Conservation (phyloP, 768 basidiomycete genomes). For the Mycena kentingensis region DNA sequence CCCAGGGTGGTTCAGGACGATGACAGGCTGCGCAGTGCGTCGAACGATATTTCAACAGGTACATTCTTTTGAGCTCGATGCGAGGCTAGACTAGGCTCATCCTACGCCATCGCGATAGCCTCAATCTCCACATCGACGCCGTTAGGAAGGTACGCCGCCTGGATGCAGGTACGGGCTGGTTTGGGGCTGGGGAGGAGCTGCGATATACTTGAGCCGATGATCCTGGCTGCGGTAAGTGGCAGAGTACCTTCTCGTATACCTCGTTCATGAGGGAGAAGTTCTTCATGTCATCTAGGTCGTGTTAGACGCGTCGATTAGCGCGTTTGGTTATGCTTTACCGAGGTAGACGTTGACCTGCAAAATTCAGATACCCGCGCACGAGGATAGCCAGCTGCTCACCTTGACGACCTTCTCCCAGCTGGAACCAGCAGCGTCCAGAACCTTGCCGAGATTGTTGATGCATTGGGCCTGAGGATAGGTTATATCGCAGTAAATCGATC, state of each 20-base stretch:
- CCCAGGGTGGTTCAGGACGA: slow-evolving; percentile 99
- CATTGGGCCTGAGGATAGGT: slow-evolving; percentile 60
- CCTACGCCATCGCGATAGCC: slow-evolving; percentile 64
- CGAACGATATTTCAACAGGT: too few species aligned
- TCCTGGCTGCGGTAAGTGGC: neutral
- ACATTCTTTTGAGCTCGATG: too few species aligned
- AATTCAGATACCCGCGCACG: neutral
- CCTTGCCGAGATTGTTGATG: slow-evolving; percentile 54
- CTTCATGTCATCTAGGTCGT: slow-evolving; percentile 49
- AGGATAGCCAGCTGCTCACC: slow-evolving; percentile 10
- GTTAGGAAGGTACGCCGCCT: slow-evolving; percentile 66
- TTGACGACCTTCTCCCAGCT: slow-evolving; percentile 61
- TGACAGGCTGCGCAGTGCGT: too few species aligned
- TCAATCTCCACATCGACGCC: slow-evolving; percentile 79
- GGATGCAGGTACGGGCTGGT: slow-evolving; percentile 76
- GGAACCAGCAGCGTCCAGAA: slow-evolving; percentile 54
- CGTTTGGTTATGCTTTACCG: neutral
- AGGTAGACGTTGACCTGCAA: slow-evolving; percentile 56
- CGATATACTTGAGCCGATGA: neutral
- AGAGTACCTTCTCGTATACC: slow-evolving; percentile 52
- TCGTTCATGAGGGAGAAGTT: slow-evolving; percentile 60
- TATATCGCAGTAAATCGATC: neutral
- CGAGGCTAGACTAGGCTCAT: too few species aligned
- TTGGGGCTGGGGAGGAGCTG: slow-evolving; percentile 57
- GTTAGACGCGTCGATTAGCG: neutral